These are phyloP conservation scores for Hirsutella minnesotensis DNA, from an alignment of 2,329 filamentous ascomycete species.

Conservation along the genomic window DNA sequence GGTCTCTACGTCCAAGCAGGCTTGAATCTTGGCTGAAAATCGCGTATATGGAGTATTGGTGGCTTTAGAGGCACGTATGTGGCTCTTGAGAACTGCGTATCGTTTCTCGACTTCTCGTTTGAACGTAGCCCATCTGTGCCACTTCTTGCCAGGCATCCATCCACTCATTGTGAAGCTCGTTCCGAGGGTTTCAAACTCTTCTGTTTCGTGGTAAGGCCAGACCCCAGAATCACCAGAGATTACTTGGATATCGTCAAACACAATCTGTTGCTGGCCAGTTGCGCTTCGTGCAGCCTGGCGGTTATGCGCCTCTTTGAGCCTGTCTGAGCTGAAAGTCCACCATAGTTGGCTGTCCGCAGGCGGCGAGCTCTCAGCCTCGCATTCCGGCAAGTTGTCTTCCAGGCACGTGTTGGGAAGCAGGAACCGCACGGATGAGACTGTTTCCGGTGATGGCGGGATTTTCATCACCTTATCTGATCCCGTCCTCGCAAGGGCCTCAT, in stretches of 20 bases:
- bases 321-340: not conserved
- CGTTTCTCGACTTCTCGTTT: constrained; percentile 16
- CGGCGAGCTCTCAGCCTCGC: too few species aligned
- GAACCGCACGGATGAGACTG: constrained; percentile 17
- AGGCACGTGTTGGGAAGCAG: constrained; percentile 30
- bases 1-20: constrained; percentile 34
- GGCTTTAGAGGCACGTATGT: constrained; percentile 1
- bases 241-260: constrained; percentile 10
- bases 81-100: constrained; percentile 5
- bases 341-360: not conserved
- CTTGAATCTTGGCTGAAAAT: constrained; percentile 20
- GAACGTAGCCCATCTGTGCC: constrained; percentile 21
- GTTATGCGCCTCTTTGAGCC: too few species aligned
- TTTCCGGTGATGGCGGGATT: not conserved
- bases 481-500: not conserved
- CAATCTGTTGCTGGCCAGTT: not conserved
- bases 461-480: not conserved
- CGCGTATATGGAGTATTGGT: constrained; percentile 5
- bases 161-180: constrained; percentile 30
- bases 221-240: constrained; percentile 13
- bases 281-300: too few species aligned
- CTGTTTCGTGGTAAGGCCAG: constrained; percentile 19
- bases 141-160: constrained; percentile 28
- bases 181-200: constrained; percentile 23
- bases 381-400: constrained; percentile 13